A percentile compares a stretch with the other conserved stretches of the same genome.
Conservation (phyloP, 192 early-diverging fungal species). For the Coemansia sp. region DNA sequence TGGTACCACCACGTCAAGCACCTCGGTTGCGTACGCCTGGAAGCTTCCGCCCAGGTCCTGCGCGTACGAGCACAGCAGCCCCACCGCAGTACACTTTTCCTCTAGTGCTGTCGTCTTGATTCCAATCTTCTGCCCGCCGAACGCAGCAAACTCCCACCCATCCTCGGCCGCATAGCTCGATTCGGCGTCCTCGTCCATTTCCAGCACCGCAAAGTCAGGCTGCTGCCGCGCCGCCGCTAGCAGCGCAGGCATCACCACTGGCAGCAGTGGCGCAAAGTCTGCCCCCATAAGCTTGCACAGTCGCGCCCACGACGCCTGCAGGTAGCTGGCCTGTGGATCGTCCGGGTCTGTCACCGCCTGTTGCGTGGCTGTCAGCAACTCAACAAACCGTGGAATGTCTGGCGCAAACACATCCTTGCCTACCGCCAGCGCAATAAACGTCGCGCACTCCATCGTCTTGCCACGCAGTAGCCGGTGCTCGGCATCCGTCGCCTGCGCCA, state of each 20-base stretch:
- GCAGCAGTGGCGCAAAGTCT: constrained; percentile 92
- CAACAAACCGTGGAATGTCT: constrained; percentile 75
- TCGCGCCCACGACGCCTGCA: constrained; percentile 94
- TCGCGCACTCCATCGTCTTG: constrained; percentile 97
- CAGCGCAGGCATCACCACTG: constrained; percentile 91
- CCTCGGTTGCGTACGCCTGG: constrained; percentile 74
- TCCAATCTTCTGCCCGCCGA: constrained; percentile 92
- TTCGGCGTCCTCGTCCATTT: constrained; percentile 79
- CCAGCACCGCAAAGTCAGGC: constrained; percentile 90
- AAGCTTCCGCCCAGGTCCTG: constrained; percentile 88
- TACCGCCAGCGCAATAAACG: constrained; percentile 89
- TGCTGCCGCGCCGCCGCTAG: constrained; percentile 79
- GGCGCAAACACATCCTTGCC: constrained; percentile 83
- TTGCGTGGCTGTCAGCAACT: constrained; percentile 80
- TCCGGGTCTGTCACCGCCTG: constrained; percentile 77
- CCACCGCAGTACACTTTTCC: constrained; percentile 97
- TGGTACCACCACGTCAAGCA: constrained; percentile 84
- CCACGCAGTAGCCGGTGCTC: constrained; percentile 91
- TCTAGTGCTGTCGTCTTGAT: constrained; percentile 95
- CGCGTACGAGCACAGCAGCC: constrained; percentile 96
- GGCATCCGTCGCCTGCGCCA: constrained; percentile 77
- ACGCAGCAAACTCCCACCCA: constrained; percentile 94
- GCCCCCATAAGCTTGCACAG: constrained; percentile 91
- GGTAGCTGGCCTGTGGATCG: constrained; percentile 90
- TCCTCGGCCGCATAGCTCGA: constrained; percentile 90